Base-by-base conservation (phyloP, 2,329 filamentous ascomycete species). In the Fusarium liriodendri region DNA sequence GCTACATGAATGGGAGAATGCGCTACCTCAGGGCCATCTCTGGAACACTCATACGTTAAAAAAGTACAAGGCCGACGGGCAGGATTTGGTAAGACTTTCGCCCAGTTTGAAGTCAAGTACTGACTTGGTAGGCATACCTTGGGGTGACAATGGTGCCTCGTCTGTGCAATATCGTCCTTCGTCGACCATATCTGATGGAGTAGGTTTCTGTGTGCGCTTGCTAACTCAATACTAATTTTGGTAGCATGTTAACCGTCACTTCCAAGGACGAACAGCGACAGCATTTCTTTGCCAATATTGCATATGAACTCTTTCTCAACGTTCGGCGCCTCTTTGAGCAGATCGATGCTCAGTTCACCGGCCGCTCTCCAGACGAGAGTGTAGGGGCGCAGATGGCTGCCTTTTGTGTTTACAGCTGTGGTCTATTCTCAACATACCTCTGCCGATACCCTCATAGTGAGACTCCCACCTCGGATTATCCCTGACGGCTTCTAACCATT, bases 391-490 rank as follows among this genome's bases (percentile, higher is more conserved):
- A 89, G 75, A 89, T 89, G 82, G 84, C 87, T 18, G 86, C 86
- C 1, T 89, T 89, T 72, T 87, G 86, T 64, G 86, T 89, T 14
- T 89, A 89, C 61, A 87, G 83, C n/a, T 89, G 87, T 70, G 87
- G 87, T 16, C 80, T 89, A 27, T 84, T 89, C 64, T 85, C 87
- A 8, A 85, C 84, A 5, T 89, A 89, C 62, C 78, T 88, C 2
- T 87, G 84, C 78, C 88, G 86, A 76, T 88, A 88, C 66, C 86
- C 87, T 9, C 80, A 83, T 22, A 80, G 87, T 89, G 79, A 75
- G 86, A 32, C 22, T 9, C 8, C 33, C 29, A 45, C 14, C 5
- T 22, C 25, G 6, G 47, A 52, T 32, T 32, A 42, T 18, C 18
- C 45, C 13, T 35, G 29, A 16, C 20, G 40, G n/a, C 62, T 75